Evolutionary conservation across 2,329 filamentous ascomycete genomes (phyloP).

Genomic region (Pezicula rhizophila): DNA sequence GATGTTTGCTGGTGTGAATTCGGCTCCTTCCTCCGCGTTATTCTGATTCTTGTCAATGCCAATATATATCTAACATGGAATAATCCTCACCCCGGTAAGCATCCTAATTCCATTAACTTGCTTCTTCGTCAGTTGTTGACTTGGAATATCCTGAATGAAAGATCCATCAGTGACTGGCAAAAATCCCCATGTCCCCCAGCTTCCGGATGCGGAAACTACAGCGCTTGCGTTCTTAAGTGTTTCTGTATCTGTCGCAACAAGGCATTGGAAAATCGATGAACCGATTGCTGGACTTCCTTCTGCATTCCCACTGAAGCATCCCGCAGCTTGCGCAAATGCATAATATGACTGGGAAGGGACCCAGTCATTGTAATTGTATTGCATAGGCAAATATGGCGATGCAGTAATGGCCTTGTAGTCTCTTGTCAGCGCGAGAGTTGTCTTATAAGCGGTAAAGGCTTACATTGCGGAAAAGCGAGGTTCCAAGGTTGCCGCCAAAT

Average conservation of each 20-base stretch:
- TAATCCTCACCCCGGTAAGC: conserved; percentile 1
- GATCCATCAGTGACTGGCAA: conserved; percentile 29
- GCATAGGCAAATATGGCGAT: conserved; percentile 44
- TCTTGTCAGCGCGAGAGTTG: not conserved
- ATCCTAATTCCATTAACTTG: conserved; percentile 22
- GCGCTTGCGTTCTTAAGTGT: conserved; percentile 18
- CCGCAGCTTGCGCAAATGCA: conserved; percentile 33
- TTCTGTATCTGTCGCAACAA: conserved; percentile 21
- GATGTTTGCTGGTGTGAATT: conserved; percentile 38
- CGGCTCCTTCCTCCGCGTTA: conserved; percentile 43
- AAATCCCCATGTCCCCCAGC: conserved; percentile 23
- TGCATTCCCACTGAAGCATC: conserved; percentile 23
- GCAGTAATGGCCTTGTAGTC: conserved; percentile 18
- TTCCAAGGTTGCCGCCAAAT: conserved; percentile 7
- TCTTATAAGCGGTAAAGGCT: not conserved
- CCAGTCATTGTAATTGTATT: conserved; percentile 40
- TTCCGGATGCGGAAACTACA: conserved; percentile 8
- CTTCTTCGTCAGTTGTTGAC: conserved; percentile 19
- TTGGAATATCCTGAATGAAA: conserved; percentile 24
- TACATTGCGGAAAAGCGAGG: conserved; percentile 14
- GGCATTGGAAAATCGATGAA: conserved; percentile 13
- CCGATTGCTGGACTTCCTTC: not conserved
- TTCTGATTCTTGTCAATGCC: conserved; percentile 23
- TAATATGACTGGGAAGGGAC: conserved; percentile 37
- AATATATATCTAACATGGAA: no score